Percentiles rank a stretch among this genome's conserved stretches.
These are phyloP conservation scores for Mycena alexandri DNA, from an alignment of 768 basidiomycete genomes.

Conservation along the genomic window DNA sequence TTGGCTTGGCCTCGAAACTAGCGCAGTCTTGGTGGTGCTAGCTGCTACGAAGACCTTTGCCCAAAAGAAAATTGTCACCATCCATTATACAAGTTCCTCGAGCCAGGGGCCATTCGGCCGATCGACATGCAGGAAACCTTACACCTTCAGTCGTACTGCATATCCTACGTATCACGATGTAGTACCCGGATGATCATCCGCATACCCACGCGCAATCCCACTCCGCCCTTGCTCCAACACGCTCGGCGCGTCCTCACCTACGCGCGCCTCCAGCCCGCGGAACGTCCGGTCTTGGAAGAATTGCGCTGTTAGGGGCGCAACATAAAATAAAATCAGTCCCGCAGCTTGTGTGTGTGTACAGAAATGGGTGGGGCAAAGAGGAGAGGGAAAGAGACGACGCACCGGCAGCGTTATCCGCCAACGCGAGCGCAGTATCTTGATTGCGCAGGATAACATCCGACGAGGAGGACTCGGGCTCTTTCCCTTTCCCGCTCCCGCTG, in stretches of 20 bases:
- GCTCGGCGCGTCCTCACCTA: slow-evolving; percentile 85
- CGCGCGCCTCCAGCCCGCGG: slow-evolving; percentile 82
- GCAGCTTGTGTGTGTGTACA: too few relatives aligned
- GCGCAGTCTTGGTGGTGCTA: too few relatives aligned
- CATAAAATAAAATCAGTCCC: too few relatives aligned
- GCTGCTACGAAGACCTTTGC: too few relatives aligned
- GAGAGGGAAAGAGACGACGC: slow-evolving; percentile 34
- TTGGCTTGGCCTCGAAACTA: too few relatives aligned
- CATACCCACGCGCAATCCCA: slow-evolving; percentile 91
- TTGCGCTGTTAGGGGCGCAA: slow-evolving; percentile 64
- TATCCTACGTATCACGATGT: too few relatives aligned
- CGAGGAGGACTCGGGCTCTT: slow-evolving; percentile 38
- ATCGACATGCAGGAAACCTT: too few relatives aligned
- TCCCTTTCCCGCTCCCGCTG: slow-evolving; percentile 32
- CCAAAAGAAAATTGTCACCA: too few relatives aligned
- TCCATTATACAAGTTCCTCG: too few relatives aligned
- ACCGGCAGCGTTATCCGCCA: slow-evolving; percentile 82
- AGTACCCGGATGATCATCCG: slow-evolving; percentile 57
- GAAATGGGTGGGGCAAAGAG: not conserved
- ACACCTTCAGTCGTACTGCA: too few relatives aligned
- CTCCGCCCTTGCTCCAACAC: slow-evolving; percentile 89
- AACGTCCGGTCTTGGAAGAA: slow-evolving; percentile 83
- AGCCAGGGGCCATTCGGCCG: too few relatives aligned
- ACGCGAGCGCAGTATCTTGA: slow-evolving; percentile 69
- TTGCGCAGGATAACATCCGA: slow-evolving; percentile 72